Conservation (phyloP, 2,329 filamentous ascomycete species). For the Helicocarpus griseus region DNA sequence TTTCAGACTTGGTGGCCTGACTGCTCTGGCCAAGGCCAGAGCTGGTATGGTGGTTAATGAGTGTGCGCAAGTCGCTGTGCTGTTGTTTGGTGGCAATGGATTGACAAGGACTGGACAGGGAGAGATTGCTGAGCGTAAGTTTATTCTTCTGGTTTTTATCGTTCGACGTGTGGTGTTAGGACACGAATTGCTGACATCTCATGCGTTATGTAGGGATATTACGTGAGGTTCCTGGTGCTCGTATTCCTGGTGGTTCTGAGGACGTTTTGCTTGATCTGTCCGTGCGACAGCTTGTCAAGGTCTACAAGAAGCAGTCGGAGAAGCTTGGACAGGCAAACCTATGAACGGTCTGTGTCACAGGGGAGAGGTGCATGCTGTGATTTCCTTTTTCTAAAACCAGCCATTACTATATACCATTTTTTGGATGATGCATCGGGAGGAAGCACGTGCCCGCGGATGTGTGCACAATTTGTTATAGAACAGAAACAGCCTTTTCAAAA, state of each 20-base stretch:
- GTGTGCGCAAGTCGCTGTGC: conserved; percentile 57
- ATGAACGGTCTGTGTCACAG: conserved; percentile 2
- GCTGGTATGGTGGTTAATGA: conserved; percentile 62
- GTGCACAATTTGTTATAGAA: neutral
- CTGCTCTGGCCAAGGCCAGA: conserved; percentile 63
- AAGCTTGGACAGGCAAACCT: conserved; percentile 19
- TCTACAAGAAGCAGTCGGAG: conserved; percentile 39
- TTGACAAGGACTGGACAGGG: conserved; percentile 62
- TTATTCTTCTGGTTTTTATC: conserved; percentile 11
- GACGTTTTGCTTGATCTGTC: conserved; percentile 64
- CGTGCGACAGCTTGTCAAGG: conserved; percentile 60
- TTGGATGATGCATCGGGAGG: neutral
- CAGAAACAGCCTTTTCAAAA: neutral
- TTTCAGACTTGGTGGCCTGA: conserved; percentile 57
- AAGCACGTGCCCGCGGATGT: neutral
- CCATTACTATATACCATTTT: neutral
- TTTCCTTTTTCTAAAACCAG: neutral
- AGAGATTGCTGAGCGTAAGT: conserved; percentile 59
- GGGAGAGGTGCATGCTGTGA: neutral
- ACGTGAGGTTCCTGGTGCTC: conserved; percentile 52
- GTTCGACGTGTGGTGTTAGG: conserved; percentile 16
- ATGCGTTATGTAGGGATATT: conserved; percentile 48
- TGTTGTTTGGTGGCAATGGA: conserved; percentile 66
- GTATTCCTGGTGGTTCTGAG: conserved; percentile 60
- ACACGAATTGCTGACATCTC: conserved; percentile 7